These are phyloP conservation scores for Fragilariopsis cylindrus DNA, from an alignment of 108 stramenopile species.

Conservation along the genomic window DNA sequence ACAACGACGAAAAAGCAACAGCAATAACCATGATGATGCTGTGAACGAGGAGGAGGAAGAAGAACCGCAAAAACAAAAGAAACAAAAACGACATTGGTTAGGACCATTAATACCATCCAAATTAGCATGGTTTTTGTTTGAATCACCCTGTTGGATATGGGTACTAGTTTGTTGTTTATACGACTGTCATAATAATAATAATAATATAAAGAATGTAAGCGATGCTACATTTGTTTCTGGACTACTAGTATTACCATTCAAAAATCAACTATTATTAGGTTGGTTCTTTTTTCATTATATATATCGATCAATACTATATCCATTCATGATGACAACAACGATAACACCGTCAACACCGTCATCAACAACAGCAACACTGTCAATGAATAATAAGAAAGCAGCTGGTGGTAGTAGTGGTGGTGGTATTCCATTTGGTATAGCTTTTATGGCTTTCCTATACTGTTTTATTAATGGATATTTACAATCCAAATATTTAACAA, in stretches of 20 bases:
- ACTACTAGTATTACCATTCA: not conserved
- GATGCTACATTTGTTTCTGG: too few species aligned
- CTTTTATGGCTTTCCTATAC: constrained; percentile 52
- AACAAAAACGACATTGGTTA: constrained; percentile 28
- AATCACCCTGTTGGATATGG: constrained; percentile 75
- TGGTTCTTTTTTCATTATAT: constrained; percentile 87
- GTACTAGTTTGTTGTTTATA: constrained; percentile 35
- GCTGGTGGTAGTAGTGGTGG: too few species aligned
- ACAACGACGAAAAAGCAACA: not conserved
- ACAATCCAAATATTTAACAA: not conserved
- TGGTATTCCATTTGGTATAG: constrained; percentile 66
- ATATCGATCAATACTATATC: constrained; percentile 85
- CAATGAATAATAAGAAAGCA: not conserved
- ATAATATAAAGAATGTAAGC: too few species aligned
- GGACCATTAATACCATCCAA: constrained; percentile 51
- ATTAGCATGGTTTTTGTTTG: constrained; percentile 71
- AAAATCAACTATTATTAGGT: constrained; percentile 55
- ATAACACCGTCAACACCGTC: not conserved
- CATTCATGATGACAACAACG: constrained; percentile 59
- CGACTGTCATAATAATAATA: not conserved
- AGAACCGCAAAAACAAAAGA: not conserved
- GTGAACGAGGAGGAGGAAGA: not conserved
- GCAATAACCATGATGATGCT: not conserved
- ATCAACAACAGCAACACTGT: not conserved
- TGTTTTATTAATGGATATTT: constrained; percentile 76